Evolutionary conservation across 495 filamentous ascomycete genomes (phyloP).

Genomic region (Pseudomonodictys pantanalensis): DNA sequence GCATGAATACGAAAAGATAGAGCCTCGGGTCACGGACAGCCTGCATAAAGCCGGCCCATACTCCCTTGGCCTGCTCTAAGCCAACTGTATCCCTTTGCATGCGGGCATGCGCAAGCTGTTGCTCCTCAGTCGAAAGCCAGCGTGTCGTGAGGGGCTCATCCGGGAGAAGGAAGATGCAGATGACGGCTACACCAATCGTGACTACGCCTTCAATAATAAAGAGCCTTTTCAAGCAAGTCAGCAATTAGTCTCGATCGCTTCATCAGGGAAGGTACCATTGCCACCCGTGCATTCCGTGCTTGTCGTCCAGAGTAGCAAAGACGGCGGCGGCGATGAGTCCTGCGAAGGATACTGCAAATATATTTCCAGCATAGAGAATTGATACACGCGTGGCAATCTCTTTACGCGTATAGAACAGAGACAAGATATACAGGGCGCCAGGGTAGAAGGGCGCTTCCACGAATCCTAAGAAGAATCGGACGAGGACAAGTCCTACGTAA

Average conservation of each 20-base stretch:
- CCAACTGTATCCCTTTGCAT: constrained; percentile 40
- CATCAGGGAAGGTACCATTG: too few relatives aligned
- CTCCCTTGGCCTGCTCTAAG: constrained; percentile 20
- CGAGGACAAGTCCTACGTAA: constrained; percentile 44
- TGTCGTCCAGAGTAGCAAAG: constrained; percentile 33
- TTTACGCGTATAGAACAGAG: constrained; percentile 51
- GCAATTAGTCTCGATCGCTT: too few relatives aligned
- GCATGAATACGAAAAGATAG: constrained; percentile 42
- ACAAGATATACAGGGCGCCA: constrained; percentile 48
- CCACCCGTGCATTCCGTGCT: constrained; percentile 9
- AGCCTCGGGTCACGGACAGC: constrained; percentile 42
- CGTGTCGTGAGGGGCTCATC: constrained; percentile 7
- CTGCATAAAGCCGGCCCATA: constrained; percentile 42
- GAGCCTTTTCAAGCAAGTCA: too few relatives aligned
- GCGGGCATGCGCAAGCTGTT: constrained; percentile 6
- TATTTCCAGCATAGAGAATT: constrained; percentile 45
- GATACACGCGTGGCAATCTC: constrained; percentile 48
- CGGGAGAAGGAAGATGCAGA: constrained; percentile 33
- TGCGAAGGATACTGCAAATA: constrained; percentile 45
- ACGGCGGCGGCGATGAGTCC: constrained; percentile 46
- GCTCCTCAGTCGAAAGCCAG: constrained; percentile 18
- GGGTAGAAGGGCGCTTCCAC: constrained; percentile 54
- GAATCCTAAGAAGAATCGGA: constrained; percentile 44
- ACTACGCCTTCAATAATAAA: constrained; percentile 42
- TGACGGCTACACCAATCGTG: constrained; percentile 45